These are phyloP conservation scores for Citrullus colocynthis DNA, from an alignment of 306 rosid genomes.

Conservation along the genomic window DNA sequence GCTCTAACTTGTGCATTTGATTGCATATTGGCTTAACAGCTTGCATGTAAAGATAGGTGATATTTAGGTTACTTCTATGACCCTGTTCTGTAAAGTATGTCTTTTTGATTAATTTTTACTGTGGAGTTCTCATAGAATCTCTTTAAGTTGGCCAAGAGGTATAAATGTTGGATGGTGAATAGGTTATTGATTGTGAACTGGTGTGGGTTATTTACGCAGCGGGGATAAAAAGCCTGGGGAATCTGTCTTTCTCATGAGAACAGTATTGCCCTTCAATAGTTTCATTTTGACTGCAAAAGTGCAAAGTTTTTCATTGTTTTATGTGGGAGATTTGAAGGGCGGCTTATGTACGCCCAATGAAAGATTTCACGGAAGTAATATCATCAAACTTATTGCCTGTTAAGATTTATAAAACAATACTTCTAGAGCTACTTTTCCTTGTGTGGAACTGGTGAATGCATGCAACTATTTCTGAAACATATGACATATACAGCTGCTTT, in stretches of 20 bases:
- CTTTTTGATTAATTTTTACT: background rate
- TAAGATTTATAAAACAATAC: background rate
- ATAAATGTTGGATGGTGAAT: background rate
- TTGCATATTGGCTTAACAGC: background rate
- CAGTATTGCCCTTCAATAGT: background rate
- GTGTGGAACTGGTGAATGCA: background rate
- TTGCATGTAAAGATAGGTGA: background rate
- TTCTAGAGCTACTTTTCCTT: background rate
- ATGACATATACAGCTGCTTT: background rate
- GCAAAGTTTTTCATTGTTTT: background rate
- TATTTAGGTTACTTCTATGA: constrained; percentile 4
- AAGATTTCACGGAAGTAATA: background rate
- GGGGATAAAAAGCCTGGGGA: background rate
- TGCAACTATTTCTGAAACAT: background rate
- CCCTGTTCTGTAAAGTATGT: background rate
- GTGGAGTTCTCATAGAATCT: background rate
- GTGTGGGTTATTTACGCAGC: background rate
- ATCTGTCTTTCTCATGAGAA: background rate
- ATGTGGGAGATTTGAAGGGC: background rate
- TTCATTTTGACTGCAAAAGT: background rate
- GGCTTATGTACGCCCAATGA: background rate
- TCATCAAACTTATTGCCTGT: background rate
- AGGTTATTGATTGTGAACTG: background rate
- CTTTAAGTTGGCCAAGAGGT: background rate
- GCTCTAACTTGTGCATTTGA: constrained; percentile 1